Evolutionary conservation across 129 eudicot species (phyloP).

Genomic region (Flaveria trinervia): DNA sequence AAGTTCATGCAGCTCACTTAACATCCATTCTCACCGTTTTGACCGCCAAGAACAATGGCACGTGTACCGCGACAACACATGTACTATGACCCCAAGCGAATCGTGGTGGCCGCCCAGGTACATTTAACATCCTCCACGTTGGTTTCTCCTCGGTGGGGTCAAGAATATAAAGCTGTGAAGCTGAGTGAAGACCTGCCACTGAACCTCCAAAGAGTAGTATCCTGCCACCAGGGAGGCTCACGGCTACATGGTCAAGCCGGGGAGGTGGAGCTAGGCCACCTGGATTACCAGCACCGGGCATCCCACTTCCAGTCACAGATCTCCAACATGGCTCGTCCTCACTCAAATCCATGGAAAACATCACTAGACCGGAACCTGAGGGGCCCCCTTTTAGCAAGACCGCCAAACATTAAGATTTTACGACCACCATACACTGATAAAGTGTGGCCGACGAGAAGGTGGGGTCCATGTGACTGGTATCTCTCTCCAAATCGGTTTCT

Average conservation of each 20-base stretch:
- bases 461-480: slow-evolving; percentile 91
- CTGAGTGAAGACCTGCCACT: slow-evolving; percentile 85
- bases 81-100: slow-evolving; percentile 83
- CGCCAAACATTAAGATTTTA: slow-evolving; percentile 93
- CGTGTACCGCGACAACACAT: slow-evolving; percentile 72
- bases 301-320: slow-evolving; percentile 75
- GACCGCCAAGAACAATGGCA: slow-evolving; percentile 76
- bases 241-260: slow-evolving; percentile 81
- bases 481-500: slow-evolving; percentile 90
- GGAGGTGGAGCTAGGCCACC: slow-evolving; percentile 91
- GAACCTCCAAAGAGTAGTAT: slow-evolving; percentile 86
- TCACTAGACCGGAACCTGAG: slow-evolving; percentile 74
- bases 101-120: slow-evolving; percentile 68
- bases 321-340: slow-evolving; percentile 75
- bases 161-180: slow-evolving; percentile 74
- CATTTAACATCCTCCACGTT: slow-evolving; percentile 69
- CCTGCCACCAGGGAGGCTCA: slow-evolving; percentile 84
- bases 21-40: slow-evolving; percentile 83
- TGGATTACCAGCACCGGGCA: slow-evolving; percentile 77
- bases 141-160: slow-evolving; percentile 85
- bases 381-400: slow-evolving; percentile 95
- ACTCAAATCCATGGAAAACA: slow-evolving; percentile 63
- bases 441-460: slow-evolving; percentile 90
- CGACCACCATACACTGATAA: slow-evolving; percentile 88
- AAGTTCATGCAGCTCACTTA: slow-evolving; percentile 70